Evolutionary conservation across 495 filamentous ascomycete genomes (phyloP).

Genomic region (Penicillium maclennaniae): DNA sequence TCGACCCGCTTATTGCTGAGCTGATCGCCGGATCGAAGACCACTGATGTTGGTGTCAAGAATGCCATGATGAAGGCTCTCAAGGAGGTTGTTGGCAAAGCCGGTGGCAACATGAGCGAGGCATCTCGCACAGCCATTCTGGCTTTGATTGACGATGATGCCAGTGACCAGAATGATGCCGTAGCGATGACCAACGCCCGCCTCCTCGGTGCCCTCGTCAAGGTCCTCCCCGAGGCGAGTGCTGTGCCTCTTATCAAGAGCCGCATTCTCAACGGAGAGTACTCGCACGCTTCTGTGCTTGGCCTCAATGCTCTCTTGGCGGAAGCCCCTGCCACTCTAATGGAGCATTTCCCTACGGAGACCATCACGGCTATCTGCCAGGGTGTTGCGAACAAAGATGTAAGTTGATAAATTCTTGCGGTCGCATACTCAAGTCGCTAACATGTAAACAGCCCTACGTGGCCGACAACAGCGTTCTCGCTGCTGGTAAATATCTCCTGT

Average conservation of each 20-base stretch:
- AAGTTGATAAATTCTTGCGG: conserved; percentile 22
- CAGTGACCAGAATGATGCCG: conserved; percentile 60
- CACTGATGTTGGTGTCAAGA: conserved; percentile 79
- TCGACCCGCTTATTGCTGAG: conserved; percentile 87
- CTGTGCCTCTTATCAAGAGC: conserved; percentile 68
- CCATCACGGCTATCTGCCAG: conserved; percentile 70
- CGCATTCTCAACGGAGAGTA: conserved; percentile 71
- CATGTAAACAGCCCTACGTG: conserved; percentile 59
- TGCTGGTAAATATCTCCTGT: conserved; percentile 89
- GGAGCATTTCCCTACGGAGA: conserved; percentile 63
- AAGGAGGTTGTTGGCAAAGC: conserved; percentile 96
- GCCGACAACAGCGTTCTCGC: conserved; percentile 88
- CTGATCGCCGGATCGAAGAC: conserved; percentile 93
- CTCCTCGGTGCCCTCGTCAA: conserved; percentile 86
- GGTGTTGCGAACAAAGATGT: conserved; percentile 75
- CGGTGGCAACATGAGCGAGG: conserved; percentile 88
- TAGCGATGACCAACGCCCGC: conserved; percentile 83
- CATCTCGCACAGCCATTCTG: conserved; percentile 75
- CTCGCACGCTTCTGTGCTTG: conserved; percentile 66
- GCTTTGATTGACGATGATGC: conserved; percentile 80
- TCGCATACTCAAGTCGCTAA: not conserved
- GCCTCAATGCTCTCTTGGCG: conserved; percentile 80
- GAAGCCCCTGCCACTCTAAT: conserved; percentile 69
- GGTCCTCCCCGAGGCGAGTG: conserved; percentile 65
- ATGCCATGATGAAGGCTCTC: conserved; percentile 95